Conservation (phyloP, 257 asterid genomes). For the Solanum acaule region DNA sequence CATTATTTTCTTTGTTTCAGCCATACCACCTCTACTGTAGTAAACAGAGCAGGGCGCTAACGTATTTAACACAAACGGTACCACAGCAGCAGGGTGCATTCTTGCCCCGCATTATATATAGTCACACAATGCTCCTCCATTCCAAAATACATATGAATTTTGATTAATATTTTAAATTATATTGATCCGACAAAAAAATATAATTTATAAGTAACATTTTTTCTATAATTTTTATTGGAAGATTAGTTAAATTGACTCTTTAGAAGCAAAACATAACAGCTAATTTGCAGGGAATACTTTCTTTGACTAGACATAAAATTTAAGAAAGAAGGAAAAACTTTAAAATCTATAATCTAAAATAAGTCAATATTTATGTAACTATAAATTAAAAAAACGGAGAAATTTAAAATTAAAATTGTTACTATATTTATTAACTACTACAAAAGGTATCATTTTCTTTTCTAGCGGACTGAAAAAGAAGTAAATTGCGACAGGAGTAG, state of each 20-base stretch:
- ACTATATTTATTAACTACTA: neutral
- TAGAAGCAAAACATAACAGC: neutral
- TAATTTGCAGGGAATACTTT: no score
- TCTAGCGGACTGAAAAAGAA: neutral
- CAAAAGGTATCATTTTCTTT: neutral
- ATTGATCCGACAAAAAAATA: no score
- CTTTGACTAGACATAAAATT: no score
- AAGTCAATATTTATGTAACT: neutral
- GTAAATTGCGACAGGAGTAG: neutral
- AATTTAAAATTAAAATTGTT: neutral
- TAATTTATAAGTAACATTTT: no score
- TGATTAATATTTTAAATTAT: no score
- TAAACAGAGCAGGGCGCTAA: no score
- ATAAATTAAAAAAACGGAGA: neutral
- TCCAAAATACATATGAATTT: no score
- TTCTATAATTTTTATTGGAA: no score
- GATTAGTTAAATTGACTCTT: no score
- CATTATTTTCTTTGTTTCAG: constrained; percentile 36
- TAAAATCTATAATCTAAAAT: neutral
- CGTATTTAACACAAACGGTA: neutral
- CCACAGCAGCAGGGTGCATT: neutral
- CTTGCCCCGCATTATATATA: no score
- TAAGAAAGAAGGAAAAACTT: no score
- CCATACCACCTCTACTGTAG: constrained; percentile 17
- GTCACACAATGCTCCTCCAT: no score